Evolutionary conservation across 768 basidiomycete genomes (phyloP).

Genomic region (Suillus decipiens): DNA sequence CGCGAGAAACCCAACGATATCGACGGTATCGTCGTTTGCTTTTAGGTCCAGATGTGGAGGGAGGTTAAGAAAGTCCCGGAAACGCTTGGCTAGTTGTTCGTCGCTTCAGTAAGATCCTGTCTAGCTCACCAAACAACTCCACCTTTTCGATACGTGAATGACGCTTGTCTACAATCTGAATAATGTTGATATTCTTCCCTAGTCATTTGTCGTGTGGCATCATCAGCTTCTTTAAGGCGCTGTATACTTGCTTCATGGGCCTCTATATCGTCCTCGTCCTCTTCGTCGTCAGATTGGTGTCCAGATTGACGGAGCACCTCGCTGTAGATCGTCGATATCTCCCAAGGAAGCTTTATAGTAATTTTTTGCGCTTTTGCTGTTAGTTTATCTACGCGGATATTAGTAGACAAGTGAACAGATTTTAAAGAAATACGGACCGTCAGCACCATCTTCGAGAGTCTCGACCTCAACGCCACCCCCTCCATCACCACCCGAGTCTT

Average conservation of each 20-base stretch:
- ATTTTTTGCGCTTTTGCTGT: slow-evolving; percentile 87
- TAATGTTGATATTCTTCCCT: slow-evolving; percentile 97
- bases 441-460: slow-evolving; percentile 78
- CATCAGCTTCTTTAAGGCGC: slow-evolving; percentile 92
- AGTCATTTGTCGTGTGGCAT: slow-evolving; percentile 93
- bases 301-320: slow-evolving; percentile 77
- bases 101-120: not conserved
- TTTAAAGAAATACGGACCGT: slow-evolving; percentile 49
- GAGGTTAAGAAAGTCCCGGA: slow-evolving; percentile 91
- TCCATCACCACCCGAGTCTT: slow-evolving; percentile 83
- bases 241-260: slow-evolving; percentile 94
- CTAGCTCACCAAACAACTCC: slow-evolving; percentile 16
- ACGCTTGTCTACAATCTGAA: slow-evolving; percentile 94
- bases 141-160: slow-evolving; percentile 98
- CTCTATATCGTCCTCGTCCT: slow-evolving; percentile 95
- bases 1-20: slow-evolving; percentile 95
- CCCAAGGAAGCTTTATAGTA: slow-evolving; percentile 96
- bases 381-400: slow-evolving; percentile 59
- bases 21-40: slow-evolving; percentile 91
- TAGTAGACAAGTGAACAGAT: not conserved
- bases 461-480: slow-evolving; percentile 83
- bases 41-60: slow-evolving; percentile 85
- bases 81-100: slow-evolving; percentile 75
- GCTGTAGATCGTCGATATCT: slow-evolving; percentile 87
- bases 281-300: slow-evolving; percentile 90